These are phyloP conservation scores for Alternaria alternata DNA, from an alignment of 2,329 filamentous ascomycete species.

Conservation along the genomic window DNA sequence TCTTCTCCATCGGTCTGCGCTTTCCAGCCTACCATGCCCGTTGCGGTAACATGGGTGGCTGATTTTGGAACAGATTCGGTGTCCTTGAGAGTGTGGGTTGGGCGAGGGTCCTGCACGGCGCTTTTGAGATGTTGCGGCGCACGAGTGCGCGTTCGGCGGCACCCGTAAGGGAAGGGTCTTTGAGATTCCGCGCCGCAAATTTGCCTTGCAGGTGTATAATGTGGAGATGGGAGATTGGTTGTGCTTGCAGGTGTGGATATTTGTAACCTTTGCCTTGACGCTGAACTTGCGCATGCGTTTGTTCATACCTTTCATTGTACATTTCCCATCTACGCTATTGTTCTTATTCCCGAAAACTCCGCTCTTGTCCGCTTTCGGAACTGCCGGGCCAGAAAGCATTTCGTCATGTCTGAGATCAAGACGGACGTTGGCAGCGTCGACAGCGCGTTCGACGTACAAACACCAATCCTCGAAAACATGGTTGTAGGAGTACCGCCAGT, in stretches of 20 bases:
- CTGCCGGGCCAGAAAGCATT: conserved; percentile 14
- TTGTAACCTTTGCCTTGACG: not conserved
- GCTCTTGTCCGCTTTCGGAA: conserved; percentile 17
- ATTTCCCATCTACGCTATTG: not conserved
- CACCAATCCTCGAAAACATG: conserved; percentile 49
- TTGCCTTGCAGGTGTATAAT: not conserved
- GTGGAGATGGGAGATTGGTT: not conserved
- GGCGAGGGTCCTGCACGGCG: conserved; percentile 5
- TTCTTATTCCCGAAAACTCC: conserved; percentile 22
- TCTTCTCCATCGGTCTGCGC: conserved; percentile 26
- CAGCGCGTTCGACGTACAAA: conserved; percentile 37
- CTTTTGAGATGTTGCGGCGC: conserved; percentile 7
- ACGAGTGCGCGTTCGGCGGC: conserved; percentile 7
- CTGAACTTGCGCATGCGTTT: not conserved
- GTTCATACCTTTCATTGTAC: not conserved
- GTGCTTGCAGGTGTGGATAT: not conserved
- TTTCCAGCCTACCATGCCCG: conserved; percentile 5
- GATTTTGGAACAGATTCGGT: conserved; percentile 12
- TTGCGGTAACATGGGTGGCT: conserved; percentile 13
- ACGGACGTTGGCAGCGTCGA: conserved; percentile 17
- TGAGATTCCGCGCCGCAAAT: conserved; percentile 9
- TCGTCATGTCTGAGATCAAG: conserved; percentile 31
- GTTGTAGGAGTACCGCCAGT: conserved; percentile 48
- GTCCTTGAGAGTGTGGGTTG: conserved; percentile 1
- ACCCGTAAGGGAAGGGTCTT: not conserved